Evolutionary conservation across 352 stramenopile species (phyloP), one percentile per base, ranked within the genome.

Genomic region (Globisporangium megalacanthum): DNA sequence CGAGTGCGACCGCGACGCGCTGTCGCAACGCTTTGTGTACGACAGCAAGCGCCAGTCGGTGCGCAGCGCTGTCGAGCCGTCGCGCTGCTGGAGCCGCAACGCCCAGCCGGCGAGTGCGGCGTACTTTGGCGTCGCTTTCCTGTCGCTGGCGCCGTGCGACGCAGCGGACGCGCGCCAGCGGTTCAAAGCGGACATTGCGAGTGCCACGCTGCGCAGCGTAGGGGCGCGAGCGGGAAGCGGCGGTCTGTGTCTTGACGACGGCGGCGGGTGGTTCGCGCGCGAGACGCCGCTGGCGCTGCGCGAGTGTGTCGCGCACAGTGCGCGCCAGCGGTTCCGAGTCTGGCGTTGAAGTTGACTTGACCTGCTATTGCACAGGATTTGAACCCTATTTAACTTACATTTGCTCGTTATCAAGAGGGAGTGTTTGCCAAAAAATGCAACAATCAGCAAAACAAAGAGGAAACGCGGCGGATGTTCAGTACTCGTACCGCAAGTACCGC

Each of bases 231-330:
- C 33, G 47, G 46, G 37, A 11, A 47, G 56, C 35, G 6, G 6
- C 4, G 39, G 37, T 1, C 54, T 60, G 20, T 62, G 57, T n/a
- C 19, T 58, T 19, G 57, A 62, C 17, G 57, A 47, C 42, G 57
- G 57, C 13, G 57, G 49, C 6, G 57, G 57, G 31, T 56, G 41
- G 57, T 49, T 62, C 15, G 49, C 49, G 1, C 13, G 4, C 4
- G 57, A 62, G 49, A 58, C 49, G 6, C n/a, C 31, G 20, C 49
- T 62, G 25, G 1, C 31, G 41, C 51, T 62, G 49, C 10, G 39
- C 8, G 9, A 13, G 20, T 62, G 57, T 39, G 57, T 47, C 5
- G 19, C 9, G 7, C 35, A 49, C n/a, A 56, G 57, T 11, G 13
- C 37, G 29, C 44, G 54, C 39, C 56, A 62, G 56, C 52, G 45